Percentiles rank a stretch among this genome's conserved stretches.
Conservation (phyloP, 2,329 filamentous ascomycete genomes). For the Hypoxylon sp. region DNA sequence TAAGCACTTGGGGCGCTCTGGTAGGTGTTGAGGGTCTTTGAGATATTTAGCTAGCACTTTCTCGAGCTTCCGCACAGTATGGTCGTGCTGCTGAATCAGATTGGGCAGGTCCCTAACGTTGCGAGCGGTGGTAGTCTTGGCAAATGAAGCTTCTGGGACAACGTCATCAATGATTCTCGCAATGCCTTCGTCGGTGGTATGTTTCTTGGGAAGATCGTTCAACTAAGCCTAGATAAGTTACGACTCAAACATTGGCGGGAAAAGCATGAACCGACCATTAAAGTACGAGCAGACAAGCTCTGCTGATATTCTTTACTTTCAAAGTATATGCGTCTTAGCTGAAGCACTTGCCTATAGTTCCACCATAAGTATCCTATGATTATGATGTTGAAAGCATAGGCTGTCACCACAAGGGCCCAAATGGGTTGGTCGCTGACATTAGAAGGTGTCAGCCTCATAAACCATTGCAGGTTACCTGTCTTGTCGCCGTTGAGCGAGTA, state of each 20-base stretch:
- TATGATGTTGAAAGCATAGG: slow-evolving; percentile 77
- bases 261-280: slow-evolving; percentile 64
- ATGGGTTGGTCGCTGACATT: slow-evolving; percentile 64
- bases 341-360: slow-evolving; percentile 82
- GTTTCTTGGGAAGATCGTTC: slow-evolving; percentile 83
- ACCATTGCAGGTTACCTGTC: slow-evolving; percentile 57
- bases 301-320: slow-evolving; percentile 88
- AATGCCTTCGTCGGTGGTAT: slow-evolving; percentile 86
- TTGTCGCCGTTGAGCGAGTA: slow-evolving; percentile 62
- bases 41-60: slow-evolving; percentile 88
- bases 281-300: slow-evolving; percentile 81
- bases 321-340: slow-evolving; percentile 82
- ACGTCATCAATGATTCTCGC: slow-evolving; percentile 83
- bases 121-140: slow-evolving; percentile 75
- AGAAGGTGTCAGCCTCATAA: slow-evolving; percentile 70
- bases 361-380: slow-evolving; percentile 87
- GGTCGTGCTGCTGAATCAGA: slow-evolving; percentile 85
- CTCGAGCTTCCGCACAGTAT: slow-evolving; percentile 84
- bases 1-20: slow-evolving; percentile 80
- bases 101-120: slow-evolving; percentile 92
- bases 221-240: slow-evolving; percentile 66
- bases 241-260: neutral
- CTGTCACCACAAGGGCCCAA: slow-evolving; percentile 70
- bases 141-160: slow-evolving; percentile 72
- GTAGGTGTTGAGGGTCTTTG: slow-evolving; percentile 84